Percentiles rank a stretch among this genome's conserved stretches.
phyloP scores from a whole-genome alignment of 768 basidiomycete species.

The Chiua virens region DNA sequence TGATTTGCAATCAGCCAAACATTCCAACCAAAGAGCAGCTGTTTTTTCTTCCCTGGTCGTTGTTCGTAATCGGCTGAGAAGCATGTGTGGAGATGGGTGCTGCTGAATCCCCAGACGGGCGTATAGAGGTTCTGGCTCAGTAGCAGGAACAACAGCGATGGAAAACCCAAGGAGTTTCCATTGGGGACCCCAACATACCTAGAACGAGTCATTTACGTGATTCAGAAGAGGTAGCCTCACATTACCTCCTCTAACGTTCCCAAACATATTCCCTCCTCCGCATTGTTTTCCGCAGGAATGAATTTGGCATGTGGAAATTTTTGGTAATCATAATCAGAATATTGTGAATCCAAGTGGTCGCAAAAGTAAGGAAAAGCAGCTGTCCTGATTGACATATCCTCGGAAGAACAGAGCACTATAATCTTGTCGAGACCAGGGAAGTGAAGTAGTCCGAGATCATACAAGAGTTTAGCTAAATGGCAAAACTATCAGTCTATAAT shows the following conservation, averaged over 20 bases:
- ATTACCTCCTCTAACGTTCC: conserved; percentile 62
- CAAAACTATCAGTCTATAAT: not conserved
- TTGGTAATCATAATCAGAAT: conserved; percentile 51
- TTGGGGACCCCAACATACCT: conserved; percentile 67
- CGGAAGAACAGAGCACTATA: conserved; percentile 62
- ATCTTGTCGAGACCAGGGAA: conserved; percentile 66
- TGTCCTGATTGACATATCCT: conserved; percentile 46
- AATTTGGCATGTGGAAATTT: conserved; percentile 60
- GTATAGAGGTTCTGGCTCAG: conserved; percentile 52
- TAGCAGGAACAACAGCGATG: conserved; percentile 50
- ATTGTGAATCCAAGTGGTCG: conserved; percentile 63
- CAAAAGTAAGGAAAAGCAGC: conserved; percentile 77
- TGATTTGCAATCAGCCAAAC: conserved; percentile 68
- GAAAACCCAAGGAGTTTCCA: conserved; percentile 74
- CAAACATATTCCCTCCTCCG: conserved; percentile 42
- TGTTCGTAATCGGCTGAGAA: conserved; percentile 55
- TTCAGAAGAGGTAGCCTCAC: not conserved
- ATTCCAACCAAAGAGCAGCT: conserved; percentile 62
- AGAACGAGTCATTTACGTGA: not conserved
- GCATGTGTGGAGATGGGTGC: conserved; percentile 57
- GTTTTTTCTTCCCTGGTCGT: conserved; percentile 52
- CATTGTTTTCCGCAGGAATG: conserved; percentile 64
- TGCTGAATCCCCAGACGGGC: conserved; percentile 53
- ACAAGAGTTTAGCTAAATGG: conserved; percentile 70
- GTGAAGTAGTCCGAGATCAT: conserved; percentile 62